A percentile compares a stretch with the other conserved stretches of the same genome.
Evolutionary conservation across 352 stramenopile genomes (phyloP).

Genomic region (Phytophthora crassamura): DNA sequence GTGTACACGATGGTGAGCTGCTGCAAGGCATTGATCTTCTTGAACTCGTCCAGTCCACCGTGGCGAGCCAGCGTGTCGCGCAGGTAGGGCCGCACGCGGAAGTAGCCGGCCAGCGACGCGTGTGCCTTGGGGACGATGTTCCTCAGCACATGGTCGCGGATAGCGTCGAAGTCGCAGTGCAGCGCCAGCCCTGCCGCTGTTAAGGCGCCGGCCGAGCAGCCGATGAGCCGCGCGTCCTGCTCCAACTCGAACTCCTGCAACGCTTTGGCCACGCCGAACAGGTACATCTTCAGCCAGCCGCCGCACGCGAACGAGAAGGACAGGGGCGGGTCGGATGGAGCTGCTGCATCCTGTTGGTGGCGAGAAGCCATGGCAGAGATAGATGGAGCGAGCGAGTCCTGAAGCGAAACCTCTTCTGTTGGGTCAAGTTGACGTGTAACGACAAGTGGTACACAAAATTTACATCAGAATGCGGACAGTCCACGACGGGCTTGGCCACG

Average conservation of each 20-base stretch:
- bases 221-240: conserved; percentile 54
- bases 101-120: conserved; percentile 56
- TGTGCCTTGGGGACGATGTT: conserved; percentile 65
- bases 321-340: not conserved
- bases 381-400: too few species aligned
- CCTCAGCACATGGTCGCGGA: conserved; percentile 67
- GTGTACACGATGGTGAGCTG: conserved; percentile 76
- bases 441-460: too few species aligned
- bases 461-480: too few species aligned
- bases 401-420: too few species aligned
- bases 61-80: conserved; percentile 46
- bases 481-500: too few species aligned
- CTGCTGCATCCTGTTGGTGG: not conserved
- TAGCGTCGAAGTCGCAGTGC: conserved; percentile 73
- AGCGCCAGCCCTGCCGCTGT: conserved; percentile 65
- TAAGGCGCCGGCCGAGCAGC: conserved; percentile 70
- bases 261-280: conserved; percentile 80
- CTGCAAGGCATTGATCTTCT: conserved; percentile 53
- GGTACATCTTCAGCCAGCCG: conserved; percentile 86
- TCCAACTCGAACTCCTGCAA: conserved; percentile 71
- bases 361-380: not conserved
- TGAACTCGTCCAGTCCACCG: conserved; percentile 53
- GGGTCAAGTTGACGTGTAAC: not conserved
- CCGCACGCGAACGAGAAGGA: conserved; percentile 77
- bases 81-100: conserved; percentile 75